phyloP scores from a whole-genome alignment of 768 basidiomycete species.

The Fibroporia radiculosa region DNA sequence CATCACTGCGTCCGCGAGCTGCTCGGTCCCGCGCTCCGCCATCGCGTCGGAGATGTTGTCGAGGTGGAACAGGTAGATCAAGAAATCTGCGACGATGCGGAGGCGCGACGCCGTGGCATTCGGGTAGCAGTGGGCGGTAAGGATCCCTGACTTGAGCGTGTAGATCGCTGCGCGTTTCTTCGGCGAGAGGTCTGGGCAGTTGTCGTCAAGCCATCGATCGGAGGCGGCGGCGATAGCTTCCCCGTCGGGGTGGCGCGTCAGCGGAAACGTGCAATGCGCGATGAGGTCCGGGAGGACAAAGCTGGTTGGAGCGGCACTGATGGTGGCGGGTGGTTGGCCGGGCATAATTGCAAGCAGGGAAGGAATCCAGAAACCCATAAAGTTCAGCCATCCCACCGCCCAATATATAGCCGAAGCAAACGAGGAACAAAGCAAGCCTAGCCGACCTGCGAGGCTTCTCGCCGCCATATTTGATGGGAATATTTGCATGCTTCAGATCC shows the following conservation, averaged over 20 bases:
- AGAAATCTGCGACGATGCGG: constrained; percentile 63
- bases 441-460: no score
- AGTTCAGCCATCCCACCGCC: no score
- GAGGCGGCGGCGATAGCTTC: constrained; percentile 53
- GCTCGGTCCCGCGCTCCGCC: constrained; percentile 51
- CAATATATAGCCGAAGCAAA: no score
- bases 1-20: constrained; percentile 56
- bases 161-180: constrained; percentile 47
- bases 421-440: no score
- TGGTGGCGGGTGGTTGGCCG: constrained; percentile 1
- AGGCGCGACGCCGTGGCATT: constrained; percentile 47
- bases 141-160: constrained; percentile 58
- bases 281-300: constrained; percentile 59
- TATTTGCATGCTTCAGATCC: no score
- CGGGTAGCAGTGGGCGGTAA: constrained; percentile 60
- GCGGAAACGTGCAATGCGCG: constrained; percentile 55
- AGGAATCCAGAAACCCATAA: no score
- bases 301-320: no score
- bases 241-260: constrained; percentile 45
- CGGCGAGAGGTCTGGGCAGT: constrained; percentile 46
- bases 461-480: no score
- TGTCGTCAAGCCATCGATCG: constrained; percentile 53
- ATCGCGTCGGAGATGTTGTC: constrained; percentile 75
- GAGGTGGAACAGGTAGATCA: constrained; percentile 68
- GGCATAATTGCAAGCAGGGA: no score